Evolutionary conservation across 371 early-diverging fungal genomes (phyloP), one percentile per base, ranked within the genome.

Genomic region (Rozella allomycis): DNA sequence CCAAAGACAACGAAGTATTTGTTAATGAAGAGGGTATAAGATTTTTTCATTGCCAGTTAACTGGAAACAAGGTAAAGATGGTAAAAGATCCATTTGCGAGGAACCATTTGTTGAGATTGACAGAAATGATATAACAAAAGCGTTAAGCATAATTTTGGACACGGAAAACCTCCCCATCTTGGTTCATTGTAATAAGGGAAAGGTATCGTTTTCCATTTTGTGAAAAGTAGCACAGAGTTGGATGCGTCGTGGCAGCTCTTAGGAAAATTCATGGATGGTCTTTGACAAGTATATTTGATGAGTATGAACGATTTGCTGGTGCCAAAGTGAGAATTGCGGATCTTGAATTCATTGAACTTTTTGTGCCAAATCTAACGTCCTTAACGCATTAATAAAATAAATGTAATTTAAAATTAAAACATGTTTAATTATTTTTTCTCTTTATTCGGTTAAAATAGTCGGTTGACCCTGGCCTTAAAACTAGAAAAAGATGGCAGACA

Each of bases 101-200:
- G 88, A 88, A 39, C 93, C 90, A 1, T 87, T 86, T 50, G 54
- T 59, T 11, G 84, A 87, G 41, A 81, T 87, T 29, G 79, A 81
- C 43, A 66, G 68, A 31, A 50, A 54, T 10, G 72, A 72, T 29
- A 76, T 91, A 21, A 63, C 70, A 14, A 61, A 63, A 34, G 77
- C 79, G 0, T 53, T 91, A 19, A 70, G 68, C 0, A 68, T 73
- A 31, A 62, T 87, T 1, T 43, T 84, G 7, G 70, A 55, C 18
- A 43, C 40, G 0, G 30, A 49, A 5, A 44, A 55, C 26, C 48
- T 51, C 19, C 49, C 46, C 44, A 58, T 85, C 2, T 52, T 91
- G 14, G 65, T 90, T 3, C 90, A 91, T 49, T 91, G 90, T 40
- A 72, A 85, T 40, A 79, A 86, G 22, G 93, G 90, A 33, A 87